A percentile compares a stretch with the other conserved stretches of the same genome.
phyloP scores from a whole-genome alignment of 1,139 yeast species.

The Saccharomyces hybrid region DNA sequence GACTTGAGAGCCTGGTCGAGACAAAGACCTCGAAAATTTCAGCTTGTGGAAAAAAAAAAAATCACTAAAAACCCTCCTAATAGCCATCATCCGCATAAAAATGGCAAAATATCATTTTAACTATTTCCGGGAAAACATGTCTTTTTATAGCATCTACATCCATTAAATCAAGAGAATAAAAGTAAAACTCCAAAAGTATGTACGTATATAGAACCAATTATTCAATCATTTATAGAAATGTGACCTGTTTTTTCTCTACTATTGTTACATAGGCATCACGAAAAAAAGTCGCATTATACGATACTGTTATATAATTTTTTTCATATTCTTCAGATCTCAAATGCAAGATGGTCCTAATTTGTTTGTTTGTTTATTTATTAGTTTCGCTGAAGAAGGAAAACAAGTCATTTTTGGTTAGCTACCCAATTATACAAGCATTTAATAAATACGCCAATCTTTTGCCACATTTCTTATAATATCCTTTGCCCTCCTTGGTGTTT shows the following conservation, averaged over 20 bases:
- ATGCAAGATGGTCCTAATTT: not conserved
- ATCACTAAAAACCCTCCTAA: constrained; percentile 3
- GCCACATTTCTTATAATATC: not conserved
- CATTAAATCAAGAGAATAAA: not conserved
- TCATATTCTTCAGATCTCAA: constrained; percentile 8
- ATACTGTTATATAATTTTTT: not conserved
- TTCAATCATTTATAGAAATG: not conserved
- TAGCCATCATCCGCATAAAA: not conserved
- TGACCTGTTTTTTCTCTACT: not conserved
- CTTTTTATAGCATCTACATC: not conserved
- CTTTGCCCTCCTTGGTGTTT: not conserved
- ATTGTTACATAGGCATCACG: not conserved
- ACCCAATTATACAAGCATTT: not conserved
- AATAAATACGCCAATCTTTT: not conserved
- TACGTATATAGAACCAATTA: not conserved
- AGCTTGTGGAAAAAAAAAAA: constrained; percentile 4
- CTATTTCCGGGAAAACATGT: not conserved
- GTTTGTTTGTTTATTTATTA: not conserved
- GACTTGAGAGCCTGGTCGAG: constrained; percentile 13
- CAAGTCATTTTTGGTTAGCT: not conserved
- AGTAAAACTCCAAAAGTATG: not conserved
- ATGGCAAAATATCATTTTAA: not conserved
- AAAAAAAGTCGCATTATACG: not conserved
- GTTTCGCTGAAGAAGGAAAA: not conserved
- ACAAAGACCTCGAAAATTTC: constrained; percentile 6